Evolutionary conservation across 2,329 filamentous ascomycete genomes (phyloP), one percentile per base, ranked within the genome.

Genomic region (Volutella citrinella): DNA sequence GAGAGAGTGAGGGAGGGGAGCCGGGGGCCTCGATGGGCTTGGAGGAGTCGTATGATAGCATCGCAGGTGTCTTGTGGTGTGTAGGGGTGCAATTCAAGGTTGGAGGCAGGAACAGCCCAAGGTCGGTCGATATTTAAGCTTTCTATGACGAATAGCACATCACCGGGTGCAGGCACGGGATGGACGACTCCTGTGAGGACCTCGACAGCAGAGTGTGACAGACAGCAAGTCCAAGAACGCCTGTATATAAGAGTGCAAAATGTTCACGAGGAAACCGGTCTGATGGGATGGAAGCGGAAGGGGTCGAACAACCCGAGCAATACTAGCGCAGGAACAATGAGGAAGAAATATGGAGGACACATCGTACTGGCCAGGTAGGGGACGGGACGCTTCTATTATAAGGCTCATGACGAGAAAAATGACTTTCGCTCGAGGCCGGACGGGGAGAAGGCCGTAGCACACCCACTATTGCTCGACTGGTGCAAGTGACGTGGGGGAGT

Each of bases 41-140:
- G 26, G 63, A 53, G 26, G 63, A 55, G 45, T 76, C 68, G 59
- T 70, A 72, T 31, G 72, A 72, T 35, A 77, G 60, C 72, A 76
- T 76, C 31, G 43, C 57, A 36, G 29, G 35, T 25, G 24, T 21
- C n/a, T n/a, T n/a, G 19, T 27, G 20, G 29, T 14, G 24, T 43
- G 30, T 21, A 33, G 18, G 36, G 13, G 16, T 35, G 22, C 14
- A 27, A 19, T 25, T 39, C 33, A 28, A 33, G 30, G 12, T 38
- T 30, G 17, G 25, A 19, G 14, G 27, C 32, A 29, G 31, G 27
- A n/a, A n/a, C n/a, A n/a, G n/a, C n/a, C n/a, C n/a, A n/a, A n/a
- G n/a, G n/a, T n/a, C n/a, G 24, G 32, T 32, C 24, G 25, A 29
- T 35, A 29, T 10, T 14, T 17, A 24, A 26, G 32, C 22, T 36